phyloP scores from a whole-genome alignment of 345 rosid genomes.

The Hypericum perforatum region DNA sequence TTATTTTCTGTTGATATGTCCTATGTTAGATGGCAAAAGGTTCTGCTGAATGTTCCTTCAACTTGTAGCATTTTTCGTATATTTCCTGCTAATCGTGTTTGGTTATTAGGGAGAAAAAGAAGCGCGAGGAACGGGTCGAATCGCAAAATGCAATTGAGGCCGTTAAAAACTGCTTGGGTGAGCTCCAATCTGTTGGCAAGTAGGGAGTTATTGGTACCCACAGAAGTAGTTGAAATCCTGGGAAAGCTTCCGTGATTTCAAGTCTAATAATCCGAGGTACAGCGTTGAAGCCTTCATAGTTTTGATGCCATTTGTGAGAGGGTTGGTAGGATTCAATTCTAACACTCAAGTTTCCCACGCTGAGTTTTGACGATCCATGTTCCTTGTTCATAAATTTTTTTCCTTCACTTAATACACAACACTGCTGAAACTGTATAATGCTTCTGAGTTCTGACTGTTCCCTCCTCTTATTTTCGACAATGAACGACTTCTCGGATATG shows the following conservation, averaged over 20 bases:
- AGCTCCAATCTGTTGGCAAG: slow-evolving; percentile 25
- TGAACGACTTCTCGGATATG: too few species aligned
- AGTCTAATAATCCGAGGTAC: slow-evolving; percentile 12
- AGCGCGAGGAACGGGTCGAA: slow-evolving; percentile 61
- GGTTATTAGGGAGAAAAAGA: slow-evolving; percentile 83
- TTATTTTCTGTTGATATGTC: not conserved
- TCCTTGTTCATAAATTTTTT: slow-evolving; percentile 5
- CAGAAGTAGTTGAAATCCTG: slow-evolving; percentile 8
- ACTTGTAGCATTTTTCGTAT: not conserved
- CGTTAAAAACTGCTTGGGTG: slow-evolving; percentile 53
- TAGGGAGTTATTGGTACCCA: slow-evolving; percentile 3
- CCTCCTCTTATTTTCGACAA: too few species aligned
- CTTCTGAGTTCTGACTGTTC: too few species aligned
- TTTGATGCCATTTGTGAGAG: not conserved
- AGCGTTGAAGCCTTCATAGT: slow-evolving; percentile 8
- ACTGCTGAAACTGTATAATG: too few species aligned
- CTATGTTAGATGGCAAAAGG: not conserved
- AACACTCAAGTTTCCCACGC: not conserved
- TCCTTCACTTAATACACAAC: not conserved
- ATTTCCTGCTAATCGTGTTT: not conserved
- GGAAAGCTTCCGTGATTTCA: slow-evolving; percentile 11
- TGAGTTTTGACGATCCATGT: slow-evolving; percentile 10
- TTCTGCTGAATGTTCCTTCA: not conserved
- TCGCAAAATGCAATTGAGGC: slow-evolving; percentile 77
- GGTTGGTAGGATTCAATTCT: slow-evolving; percentile 8